Conservation (phyloP, 305 asterid species). For the Striga hermonthica region DNA sequence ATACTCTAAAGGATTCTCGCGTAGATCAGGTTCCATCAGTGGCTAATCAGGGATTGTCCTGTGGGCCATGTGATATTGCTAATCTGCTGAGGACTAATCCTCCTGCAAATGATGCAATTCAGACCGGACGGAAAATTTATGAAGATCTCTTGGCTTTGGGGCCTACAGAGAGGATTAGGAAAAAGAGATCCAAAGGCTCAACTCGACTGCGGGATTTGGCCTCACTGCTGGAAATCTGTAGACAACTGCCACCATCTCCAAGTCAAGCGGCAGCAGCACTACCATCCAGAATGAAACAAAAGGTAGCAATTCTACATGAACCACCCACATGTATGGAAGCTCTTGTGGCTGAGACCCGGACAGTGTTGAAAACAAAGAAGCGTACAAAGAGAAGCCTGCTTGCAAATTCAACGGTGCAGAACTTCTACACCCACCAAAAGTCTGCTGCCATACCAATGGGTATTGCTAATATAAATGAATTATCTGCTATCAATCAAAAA, state of each 20-base stretch:
- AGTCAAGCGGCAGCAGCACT: slow-evolving; percentile 35
- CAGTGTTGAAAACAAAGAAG: slow-evolving; percentile 52
- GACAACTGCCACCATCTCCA: slow-evolving; percentile 40
- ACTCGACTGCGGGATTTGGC: slow-evolving; percentile 48
- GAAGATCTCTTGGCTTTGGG: slow-evolving; percentile 49
- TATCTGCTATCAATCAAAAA: slow-evolving; percentile 25
- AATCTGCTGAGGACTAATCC: slow-evolving; percentile 28
- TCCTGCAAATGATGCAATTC: slow-evolving; percentile 33
- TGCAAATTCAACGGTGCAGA: slow-evolving; percentile 40
- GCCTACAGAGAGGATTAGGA: slow-evolving; percentile 42
- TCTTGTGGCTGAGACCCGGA: slow-evolving; percentile 44
- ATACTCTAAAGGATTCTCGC: slow-evolving; percentile 27
- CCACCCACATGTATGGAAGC: slow-evolving; percentile 57
- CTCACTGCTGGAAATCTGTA: slow-evolving; percentile 39
- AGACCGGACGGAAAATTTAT: slow-evolving; percentile 34
- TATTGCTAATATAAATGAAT: slow-evolving; percentile 28
- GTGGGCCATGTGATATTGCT: slow-evolving; percentile 33
- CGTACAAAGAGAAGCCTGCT: slow-evolving; percentile 55
- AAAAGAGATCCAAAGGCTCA: slow-evolving; percentile 55
- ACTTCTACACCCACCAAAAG: slow-evolving; percentile 34
- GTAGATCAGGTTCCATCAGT: slow-evolving; percentile 32
- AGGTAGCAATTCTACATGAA: slow-evolving; percentile 35
- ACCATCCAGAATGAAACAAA: slow-evolving; percentile 36
- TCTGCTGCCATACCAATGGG: slow-evolving; percentile 36
- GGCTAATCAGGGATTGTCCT: slow-evolving; percentile 33